Base-by-base conservation (phyloP, 345 rosid genomes). In the Salix exigua region DNA sequence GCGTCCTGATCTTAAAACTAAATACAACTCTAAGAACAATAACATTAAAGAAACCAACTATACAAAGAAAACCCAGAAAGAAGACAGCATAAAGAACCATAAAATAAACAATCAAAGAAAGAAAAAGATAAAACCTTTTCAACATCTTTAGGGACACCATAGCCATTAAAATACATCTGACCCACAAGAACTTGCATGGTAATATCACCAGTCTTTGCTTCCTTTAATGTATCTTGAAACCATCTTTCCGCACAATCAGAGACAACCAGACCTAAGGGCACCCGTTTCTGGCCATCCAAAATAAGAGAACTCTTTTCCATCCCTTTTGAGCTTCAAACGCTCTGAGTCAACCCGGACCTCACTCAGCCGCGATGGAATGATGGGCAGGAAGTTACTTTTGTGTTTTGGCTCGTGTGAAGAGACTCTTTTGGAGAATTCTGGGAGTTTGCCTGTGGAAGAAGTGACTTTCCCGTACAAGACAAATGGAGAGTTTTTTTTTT, bases 161-260 rank as follows among this genome's bases (percentile, higher is more conserved):
- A 90, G 68, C 97, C 98, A 66, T 78, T 85, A 51, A 82, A 82
- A 81, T 92, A 91, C 98, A 94, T 92, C 85, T 92, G 97, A 2
- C 91, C 98, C 14, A 94, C 96, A 72, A 94, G 83, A 18, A 92
- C 86, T 81, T 91, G 94, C 96, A 92, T 94, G 61, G 87, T 61
- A 68, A 75, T 80, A 71, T 94, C 94, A 0, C 97, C 98, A 11
- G 90, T 86, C 73, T 86, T 86, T 25, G 98, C 98, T 63, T 88
- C 96, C 74, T 77, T 86, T 18, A 91, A 92, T 2, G 97, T 86
- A 67, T 94, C 97, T 33, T 87, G 83, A 46, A 94, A 94, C 96
- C 96, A 92, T n/a, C 86, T 78, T 78, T 82, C 87, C 5, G 84
- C 90, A 79, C 96, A 91, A 30, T 89, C 94, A 16, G 88, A 86